A percentile compares a stretch with the other conserved stretches of the same genome.
phyloP scores from a whole-genome alignment of 2,329 filamentous ascomycete species.

The Neoarthrinium moseri region DNA sequence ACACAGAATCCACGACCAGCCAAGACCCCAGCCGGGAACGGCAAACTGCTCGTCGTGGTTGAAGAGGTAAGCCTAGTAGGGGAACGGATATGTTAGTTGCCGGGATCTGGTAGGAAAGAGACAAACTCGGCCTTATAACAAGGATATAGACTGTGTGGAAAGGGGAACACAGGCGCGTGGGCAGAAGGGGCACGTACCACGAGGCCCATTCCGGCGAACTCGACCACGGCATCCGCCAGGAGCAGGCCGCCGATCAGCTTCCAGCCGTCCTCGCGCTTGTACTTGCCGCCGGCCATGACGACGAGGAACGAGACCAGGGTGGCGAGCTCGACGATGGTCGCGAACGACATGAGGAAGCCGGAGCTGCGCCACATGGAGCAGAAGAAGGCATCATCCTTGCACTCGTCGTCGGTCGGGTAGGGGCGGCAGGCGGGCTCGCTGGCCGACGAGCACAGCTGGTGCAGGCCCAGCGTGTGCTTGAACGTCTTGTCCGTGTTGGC shows the following conservation, averaged over 20 bases:
- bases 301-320: conserved; percentile 77
- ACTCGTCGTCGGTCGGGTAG: conserved; percentile 70
- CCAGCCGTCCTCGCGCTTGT: conserved; percentile 81
- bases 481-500: conserved; percentile 42
- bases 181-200: conserved; percentile 54
- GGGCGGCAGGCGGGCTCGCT: conserved; percentile 59
- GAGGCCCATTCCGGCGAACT: conserved; percentile 76
- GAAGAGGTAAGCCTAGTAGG: conserved; percentile 72
- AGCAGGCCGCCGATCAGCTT: conserved; percentile 69
- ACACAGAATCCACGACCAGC: conserved; percentile 74
- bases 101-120: too few species aligned
- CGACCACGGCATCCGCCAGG: conserved; percentile 61
- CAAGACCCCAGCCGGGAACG: conserved; percentile 75
- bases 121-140: too few species aligned
- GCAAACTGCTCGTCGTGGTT: conserved; percentile 83
- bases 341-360: conserved; percentile 84
- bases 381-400: conserved; percentile 70
- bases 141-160: too few species aligned
- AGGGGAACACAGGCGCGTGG: neutral
- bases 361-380: conserved; percentile 90
- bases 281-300: conserved; percentile 75
- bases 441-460: conserved; percentile 74
- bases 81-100: neutral
- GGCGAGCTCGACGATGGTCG: conserved; percentile 78
- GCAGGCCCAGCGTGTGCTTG: conserved; percentile 70